These are phyloP conservation scores for Thelonectria rubi DNA, from an alignment of 2,329 filamentous ascomycete species.

Conservation along the genomic window DNA sequence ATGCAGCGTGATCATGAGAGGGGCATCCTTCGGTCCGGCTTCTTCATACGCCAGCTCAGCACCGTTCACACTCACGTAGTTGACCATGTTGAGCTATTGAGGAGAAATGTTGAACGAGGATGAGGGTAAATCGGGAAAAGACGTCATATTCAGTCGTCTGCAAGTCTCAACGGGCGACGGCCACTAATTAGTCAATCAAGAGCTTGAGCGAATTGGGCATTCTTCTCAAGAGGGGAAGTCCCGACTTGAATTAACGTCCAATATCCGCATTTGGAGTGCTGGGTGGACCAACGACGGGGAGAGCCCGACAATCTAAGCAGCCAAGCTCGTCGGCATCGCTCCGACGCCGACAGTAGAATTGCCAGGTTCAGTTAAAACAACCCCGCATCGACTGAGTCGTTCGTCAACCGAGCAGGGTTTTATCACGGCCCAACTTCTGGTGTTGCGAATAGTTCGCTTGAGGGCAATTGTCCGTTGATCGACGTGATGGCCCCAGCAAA, in stretches of 20 bases:
- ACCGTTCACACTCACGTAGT: constrained; percentile 24
- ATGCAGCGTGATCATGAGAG: constrained; percentile 32
- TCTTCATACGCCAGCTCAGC: constrained; percentile 29
- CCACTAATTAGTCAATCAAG: not conserved
- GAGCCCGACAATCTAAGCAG: not conserved
- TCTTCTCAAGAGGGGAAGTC: not conserved
- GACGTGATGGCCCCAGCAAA: constrained; percentile 23
- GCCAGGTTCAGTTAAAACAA: constrained; percentile 10
- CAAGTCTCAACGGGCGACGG: not conserved
- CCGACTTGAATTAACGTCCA: not conserved
- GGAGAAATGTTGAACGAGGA: not conserved
- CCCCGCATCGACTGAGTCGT: constrained; percentile 4
- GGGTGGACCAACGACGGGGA: not conserved
- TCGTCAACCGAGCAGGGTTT: constrained; percentile 6
- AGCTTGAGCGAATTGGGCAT: not conserved
- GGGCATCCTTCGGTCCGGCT: constrained; percentile 21
- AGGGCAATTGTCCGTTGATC: constrained; percentile 2
- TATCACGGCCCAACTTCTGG: not conserved
- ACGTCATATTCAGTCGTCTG: not conserved
- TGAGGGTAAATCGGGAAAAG: not conserved
- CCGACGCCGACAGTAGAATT: constrained; percentile 3
- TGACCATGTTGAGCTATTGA: constrained; percentile 16
- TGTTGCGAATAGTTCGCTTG: constrained; percentile 5
- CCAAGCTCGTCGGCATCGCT: constrained; percentile 5
- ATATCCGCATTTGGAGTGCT: not conserved